Base-by-base conservation (phyloP, 2,329 filamentous ascomycete species). In the Cladosporium sphaerospermum region DNA sequence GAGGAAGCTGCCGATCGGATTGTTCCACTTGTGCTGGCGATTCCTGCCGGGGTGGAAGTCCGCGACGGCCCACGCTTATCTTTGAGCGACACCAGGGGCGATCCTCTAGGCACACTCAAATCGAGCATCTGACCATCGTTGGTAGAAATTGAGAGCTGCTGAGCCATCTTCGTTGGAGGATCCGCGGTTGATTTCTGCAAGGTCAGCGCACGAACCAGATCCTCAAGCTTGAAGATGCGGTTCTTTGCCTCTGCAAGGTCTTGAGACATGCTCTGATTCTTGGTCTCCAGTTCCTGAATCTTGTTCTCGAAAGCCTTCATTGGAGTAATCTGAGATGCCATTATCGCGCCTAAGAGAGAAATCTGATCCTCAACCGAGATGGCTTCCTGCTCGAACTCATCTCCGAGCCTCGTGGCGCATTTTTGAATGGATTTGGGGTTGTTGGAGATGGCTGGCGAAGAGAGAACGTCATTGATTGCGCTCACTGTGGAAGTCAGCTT, bases 101-200 rank as follows among this genome's bases (percentile, higher is more conserved):
- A 54, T 11, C 61, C 63, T 43, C 62, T 65, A 3, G 60, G 58
- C 11, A 64, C 53, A 5, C 45, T 41, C n/a, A 64, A 40, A 16
- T 61, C 56, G 41, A 62, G 31, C 6, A 51, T 40, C 41, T 56
- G 53, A n/a, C 59, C 58, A 52, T 58, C 57, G 19, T 49, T 39
- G 10, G 52, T 58, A 45, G 48, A 39, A 34, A 60, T 49, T 2
- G 60, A 54, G n/a, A 64, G 18, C 32, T 45, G 52, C 33, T 64
- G 62, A 5, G 54, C 31, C 34, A 49, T 31, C 18, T 49, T 50
- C 9, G 57, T 54, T 31, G 49, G 53, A 5, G 9, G 40, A 32
- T 10, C 18, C n/a, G 45, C 36, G n/a, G n/a, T 34, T 32, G 47
- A 44, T 5, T 37, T 42, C 45, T 60, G 57, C 19, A 51, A n/a